Evolutionary conservation across 1,284 basidiomycete genomes (phyloP).

Genomic region (Apiotrichum porosum): DNA sequence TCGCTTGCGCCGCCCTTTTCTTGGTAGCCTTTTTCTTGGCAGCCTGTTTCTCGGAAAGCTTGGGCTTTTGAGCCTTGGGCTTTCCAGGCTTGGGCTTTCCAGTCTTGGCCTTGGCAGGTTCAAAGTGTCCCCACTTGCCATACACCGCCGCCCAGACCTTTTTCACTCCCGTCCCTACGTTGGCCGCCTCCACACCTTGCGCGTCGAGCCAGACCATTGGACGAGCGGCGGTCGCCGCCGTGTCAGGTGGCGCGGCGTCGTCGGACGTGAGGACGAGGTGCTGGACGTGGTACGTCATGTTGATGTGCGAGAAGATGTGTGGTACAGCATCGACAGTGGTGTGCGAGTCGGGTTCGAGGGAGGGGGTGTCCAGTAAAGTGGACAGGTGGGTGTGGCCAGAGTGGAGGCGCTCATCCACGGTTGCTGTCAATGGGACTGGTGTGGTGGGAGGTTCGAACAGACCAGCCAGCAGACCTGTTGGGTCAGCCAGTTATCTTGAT

Average conservation of each 20-base stretch:
- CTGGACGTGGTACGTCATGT: slow-evolving; percentile 73
- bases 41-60: too few relatives aligned
- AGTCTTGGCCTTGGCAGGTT: not conserved
- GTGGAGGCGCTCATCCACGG: slow-evolving; percentile 6
- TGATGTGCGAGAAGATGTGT: slow-evolving; percentile 87
- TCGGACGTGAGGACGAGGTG: slow-evolving; percentile 24
- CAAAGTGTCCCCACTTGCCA: slow-evolving; percentile 33
- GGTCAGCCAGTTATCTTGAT: slow-evolving; percentile 20
- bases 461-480: slow-evolving; percentile 76
- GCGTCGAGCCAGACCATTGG: slow-evolving; percentile 32
- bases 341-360: not conserved
- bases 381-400: slow-evolving; percentile 1
- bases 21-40: too few relatives aligned
- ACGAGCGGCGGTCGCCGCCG: not conserved
- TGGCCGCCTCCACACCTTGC: slow-evolving; percentile 29
- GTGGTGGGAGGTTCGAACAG: slow-evolving; percentile 53
- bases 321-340: slow-evolving; percentile 46
- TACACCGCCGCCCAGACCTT: slow-evolving; percentile 46
- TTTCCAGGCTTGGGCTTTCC: not conserved
- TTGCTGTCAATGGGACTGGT: slow-evolving; percentile 13
- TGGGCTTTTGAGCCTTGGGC: too few relatives aligned
- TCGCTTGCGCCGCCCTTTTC: too few relatives aligned
- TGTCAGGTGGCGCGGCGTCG: not conserved
- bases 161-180: slow-evolving; percentile 49
- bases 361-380: not conserved